Base-by-base conservation (phyloP, 768 basidiomycete genomes). In the Peribolospora baueri region DNA sequence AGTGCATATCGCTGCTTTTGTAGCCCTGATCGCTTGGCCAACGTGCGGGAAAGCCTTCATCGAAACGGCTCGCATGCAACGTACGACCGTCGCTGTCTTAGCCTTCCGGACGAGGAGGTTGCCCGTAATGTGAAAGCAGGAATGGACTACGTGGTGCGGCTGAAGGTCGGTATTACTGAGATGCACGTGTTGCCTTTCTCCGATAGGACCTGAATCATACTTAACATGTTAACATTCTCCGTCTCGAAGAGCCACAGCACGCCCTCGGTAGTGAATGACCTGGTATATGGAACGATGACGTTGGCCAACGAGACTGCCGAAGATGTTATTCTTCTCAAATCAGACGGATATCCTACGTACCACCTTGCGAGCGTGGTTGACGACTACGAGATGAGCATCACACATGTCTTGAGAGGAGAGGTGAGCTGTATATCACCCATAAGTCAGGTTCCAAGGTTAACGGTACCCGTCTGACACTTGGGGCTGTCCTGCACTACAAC, bases 1-100 rank as follows among this genome's bases (percentile, higher is more conserved):
- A 77, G 82, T 56, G 91, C 90, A 5, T 98, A 98, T 65, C 80
- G 84, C 14, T 97, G 93, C 67, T 97, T 97, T 71, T 95, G 91
- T 67, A 75, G 81, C 2, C 71, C 77, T 0, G 79, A 82, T 58
- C 75, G 76, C 49, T 73, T 97, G 3, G 65, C 75, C 0, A 70
- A 72, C 8, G 82, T 78, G 13, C 77, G 83, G 41, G 78, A 80
- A 61, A 74, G 72, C 52, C 70, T 90, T 7, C 79, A 79, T 2
- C 73, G 80, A 3, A 65, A 76, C 0, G 81, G 88, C n/a, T 79
- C 80, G 1, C 77, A 79, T 60, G 70, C 75, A 49, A 80, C 80
- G 0, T 98, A 98, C 61, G 90, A 98, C 71, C 81, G 85, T 60
- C 68, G 77, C 7, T 97, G 91, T 66, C 70, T 90, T 6, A 79